These are phyloP conservation scores for Guadua angustifolia DNA, from an alignment of 176 grass and related monocot species.

Conservation along the genomic window DNA sequence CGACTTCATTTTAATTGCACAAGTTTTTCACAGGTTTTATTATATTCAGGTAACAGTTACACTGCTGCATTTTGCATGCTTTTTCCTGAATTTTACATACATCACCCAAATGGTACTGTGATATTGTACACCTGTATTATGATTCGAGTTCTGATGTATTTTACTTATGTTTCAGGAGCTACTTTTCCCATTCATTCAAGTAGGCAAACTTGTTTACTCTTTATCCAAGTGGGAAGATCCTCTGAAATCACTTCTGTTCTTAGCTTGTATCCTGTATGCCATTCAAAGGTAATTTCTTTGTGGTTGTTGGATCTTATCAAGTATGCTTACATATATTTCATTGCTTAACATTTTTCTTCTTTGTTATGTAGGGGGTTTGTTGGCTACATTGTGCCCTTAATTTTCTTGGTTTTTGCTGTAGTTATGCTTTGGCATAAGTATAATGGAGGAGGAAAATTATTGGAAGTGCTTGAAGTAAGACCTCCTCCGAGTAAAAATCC, in stretches of 20 bases:
- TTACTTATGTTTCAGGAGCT: slow-evolving; percentile 62
- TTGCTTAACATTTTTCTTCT: slow-evolving; percentile 10
- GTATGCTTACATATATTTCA: slow-evolving; percentile 22
- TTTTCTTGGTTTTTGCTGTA: slow-evolving; percentile 53
- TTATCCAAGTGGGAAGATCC: slow-evolving; percentile 79
- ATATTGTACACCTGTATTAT: background rate
- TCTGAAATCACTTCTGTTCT: slow-evolving; percentile 73
- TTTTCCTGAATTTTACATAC: background rate
- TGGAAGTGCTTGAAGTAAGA: slow-evolving; percentile 69
- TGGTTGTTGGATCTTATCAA: slow-evolving; percentile 30
- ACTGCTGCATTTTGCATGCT: background rate
- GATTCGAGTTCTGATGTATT: slow-evolving; percentile 47
- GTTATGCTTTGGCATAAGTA: slow-evolving; percentile 74
- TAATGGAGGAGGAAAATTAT: slow-evolving; percentile 45
- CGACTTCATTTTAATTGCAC: background rate
- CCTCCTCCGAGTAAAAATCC: slow-evolving; percentile 73
- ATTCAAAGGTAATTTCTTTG: slow-evolving; percentile 66
- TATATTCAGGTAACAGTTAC: background rate
- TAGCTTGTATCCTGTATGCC: slow-evolving; percentile 64
- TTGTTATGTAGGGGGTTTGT: slow-evolving; percentile 60
- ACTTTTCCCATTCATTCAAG: slow-evolving; percentile 68
- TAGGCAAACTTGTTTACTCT: slow-evolving; percentile 56
- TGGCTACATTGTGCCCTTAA: slow-evolving; percentile 47
- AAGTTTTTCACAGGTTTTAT: background rate
- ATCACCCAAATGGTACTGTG: slow-evolving; percentile 23